Evolutionary conservation across 176 grass and related monocot genomes (phyloP).

Genomic region (Eragrostis curvula): DNA sequence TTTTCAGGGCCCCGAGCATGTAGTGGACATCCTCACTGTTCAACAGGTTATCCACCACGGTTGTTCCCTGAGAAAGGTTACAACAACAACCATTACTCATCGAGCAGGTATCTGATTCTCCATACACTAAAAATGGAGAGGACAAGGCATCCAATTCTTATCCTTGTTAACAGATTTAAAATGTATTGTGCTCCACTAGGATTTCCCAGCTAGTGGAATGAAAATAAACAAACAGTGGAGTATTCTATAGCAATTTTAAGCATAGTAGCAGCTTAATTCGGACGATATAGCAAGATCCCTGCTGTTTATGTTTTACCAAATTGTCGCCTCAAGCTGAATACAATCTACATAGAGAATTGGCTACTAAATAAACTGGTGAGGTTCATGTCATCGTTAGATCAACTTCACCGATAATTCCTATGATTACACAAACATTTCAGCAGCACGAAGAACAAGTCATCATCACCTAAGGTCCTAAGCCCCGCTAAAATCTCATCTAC

Average conservation of each 20-base stretch:
- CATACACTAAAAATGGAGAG: background rate
- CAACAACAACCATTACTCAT: background rate
- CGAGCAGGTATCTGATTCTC: background rate
- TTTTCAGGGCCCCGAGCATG: slow-evolving; percentile 94
- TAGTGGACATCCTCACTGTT: slow-evolving; percentile 96
- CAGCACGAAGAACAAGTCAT: background rate
- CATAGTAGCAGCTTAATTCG: no score
- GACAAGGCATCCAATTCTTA: background rate
- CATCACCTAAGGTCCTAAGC: background rate
- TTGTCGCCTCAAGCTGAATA: background rate
- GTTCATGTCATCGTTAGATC: background rate
- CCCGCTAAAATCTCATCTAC: slow-evolving; percentile 10
- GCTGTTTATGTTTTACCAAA: background rate
- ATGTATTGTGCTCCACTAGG: background rate
- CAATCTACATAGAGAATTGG: background rate
- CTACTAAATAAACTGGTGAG: background rate
- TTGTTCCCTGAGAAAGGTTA: slow-evolving; percentile 68
- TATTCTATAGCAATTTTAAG: no score
- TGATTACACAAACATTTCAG: background rate
- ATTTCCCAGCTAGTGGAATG: background rate
- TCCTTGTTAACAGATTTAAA: background rate
- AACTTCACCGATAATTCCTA: no score
- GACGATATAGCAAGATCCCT: no score
- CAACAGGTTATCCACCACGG: slow-evolving; percentile 91
- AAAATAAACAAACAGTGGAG: no score